Base-by-base conservation (phyloP, 2,329 filamentous ascomycete species). In the Stemphylium lycopersici region DNA sequence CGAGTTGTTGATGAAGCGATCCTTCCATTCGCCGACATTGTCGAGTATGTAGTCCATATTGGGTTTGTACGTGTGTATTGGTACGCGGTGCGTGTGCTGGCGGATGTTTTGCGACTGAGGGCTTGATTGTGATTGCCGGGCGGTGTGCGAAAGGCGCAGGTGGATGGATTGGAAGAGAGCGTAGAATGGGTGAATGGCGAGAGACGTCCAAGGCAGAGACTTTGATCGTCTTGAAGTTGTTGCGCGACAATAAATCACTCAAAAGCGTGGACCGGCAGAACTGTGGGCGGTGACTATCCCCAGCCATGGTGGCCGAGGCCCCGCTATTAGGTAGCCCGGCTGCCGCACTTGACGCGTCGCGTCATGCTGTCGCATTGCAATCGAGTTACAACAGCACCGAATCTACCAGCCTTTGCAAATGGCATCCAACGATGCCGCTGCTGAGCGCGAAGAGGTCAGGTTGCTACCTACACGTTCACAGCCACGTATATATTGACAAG, bases 1-100 rank as follows among this genome's bases (percentile, higher is more conserved):
- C 50, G 77, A 62, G 66, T 82, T 82, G 61, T 66, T 70, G 55
- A 67, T 57, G 55, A 77, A 68, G 59, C 76, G 76, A 53, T 68
- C 58, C 46, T 64, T 66, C 68, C 72, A 76, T 40, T 67, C 69
- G 47, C 62, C 56, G 48, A 76, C 48, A 20, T 63, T 61, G 32
- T 65, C 62, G 50, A 67, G 33, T 50, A 65, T 56, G 52, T 59
- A 59, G 52, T 66, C 59, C 62, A 64, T 62, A 24, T 42, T 48
- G 48, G 47, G 26, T 31, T 33, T 53, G 31, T 31, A 34, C 18
- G 15, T 33, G 48, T 37, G 43, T 44, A 16, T 31, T 31, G 31
- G 29, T 48, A 32, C 18, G 18, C 49, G 20, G 33, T 22, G 34
- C 49, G 32, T 38, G 41, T 29, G 22, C 34, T 41, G 39, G 13